These are phyloP conservation scores for Cicer pinnatifidum DNA, from an alignment of 306 rosid genomes.

Conservation along the genomic window DNA sequence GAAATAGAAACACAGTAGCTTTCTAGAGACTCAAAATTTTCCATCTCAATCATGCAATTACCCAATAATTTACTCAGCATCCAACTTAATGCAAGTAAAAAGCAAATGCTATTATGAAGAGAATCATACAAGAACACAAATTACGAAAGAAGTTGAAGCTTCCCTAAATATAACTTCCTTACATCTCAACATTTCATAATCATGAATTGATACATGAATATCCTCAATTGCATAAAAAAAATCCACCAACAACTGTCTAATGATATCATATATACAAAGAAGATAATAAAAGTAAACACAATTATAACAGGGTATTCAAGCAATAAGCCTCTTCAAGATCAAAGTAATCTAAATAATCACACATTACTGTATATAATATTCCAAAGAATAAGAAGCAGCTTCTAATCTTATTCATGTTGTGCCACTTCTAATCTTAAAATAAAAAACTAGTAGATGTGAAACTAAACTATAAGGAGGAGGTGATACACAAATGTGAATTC, in stretches of 20 bases:
- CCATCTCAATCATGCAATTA: slow-evolving; percentile 7
- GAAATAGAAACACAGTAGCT: neutral
- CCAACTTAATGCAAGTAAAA: neutral
- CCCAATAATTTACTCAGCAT: slow-evolving; percentile 20
- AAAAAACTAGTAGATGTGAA: too few species aligned
- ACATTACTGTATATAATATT: neutral
- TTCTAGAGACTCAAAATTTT: neutral
- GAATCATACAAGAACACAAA: slow-evolving; percentile 2
- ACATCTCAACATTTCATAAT: neutral
- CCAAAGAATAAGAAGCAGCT: slow-evolving; percentile 7
- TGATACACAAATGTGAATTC: too few species aligned
- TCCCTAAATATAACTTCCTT: neutral
- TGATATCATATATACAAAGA: neutral
- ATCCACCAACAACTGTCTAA: neutral
- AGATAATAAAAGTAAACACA: neutral
- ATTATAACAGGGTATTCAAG: slow-evolving; percentile 9
- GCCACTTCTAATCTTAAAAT: neutral
- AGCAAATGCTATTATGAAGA: slow-evolving; percentile 11
- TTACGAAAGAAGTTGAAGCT: neutral
- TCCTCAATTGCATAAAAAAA: neutral
- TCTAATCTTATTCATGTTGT: slow-evolving; percentile 4
- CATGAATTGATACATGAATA: too few species aligned
- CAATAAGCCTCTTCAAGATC: slow-evolving; percentile 24
- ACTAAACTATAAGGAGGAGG: too few species aligned
- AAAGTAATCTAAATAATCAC: slow-evolving; percentile 1